Evolutionary conservation across 163 green algal species (phyloP), one percentile per base, ranked within the genome.

Genomic region (Chlamydomonas reinhardtii): DNA sequence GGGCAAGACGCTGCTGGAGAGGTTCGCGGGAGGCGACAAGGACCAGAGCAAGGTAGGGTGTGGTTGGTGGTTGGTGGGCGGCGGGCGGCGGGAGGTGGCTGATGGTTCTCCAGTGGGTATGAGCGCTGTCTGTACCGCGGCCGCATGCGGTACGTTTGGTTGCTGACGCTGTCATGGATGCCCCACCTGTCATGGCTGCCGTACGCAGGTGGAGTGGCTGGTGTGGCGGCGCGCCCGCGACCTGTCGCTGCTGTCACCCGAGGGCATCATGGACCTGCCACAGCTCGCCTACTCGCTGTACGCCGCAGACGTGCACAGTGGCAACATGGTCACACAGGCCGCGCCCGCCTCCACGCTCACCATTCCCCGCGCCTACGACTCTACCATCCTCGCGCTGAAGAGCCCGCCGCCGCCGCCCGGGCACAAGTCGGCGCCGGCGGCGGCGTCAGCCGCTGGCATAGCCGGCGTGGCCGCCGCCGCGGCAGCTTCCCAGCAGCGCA

Each of bases 351-450:
- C 77, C 43, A 39, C 66, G 19, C 31, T 85, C n/a, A 85, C 66
- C 65, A 85, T 85, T 66, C 66, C 77, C 4, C 77, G 77, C 9
- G 79, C 79, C 54, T 86, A 86, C 70, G 79, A 86, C 79, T 86
- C 79, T 16, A 86, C 79, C 11, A 34, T 86, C 2, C 79, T 86
- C 6, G 34, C 70, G 5, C 68, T 85, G 48, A 69, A 59, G n/a
- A 27, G 5, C 48, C 65, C 24, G 8, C 31, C 66, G 16, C 66
- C 66, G 17, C 24, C 61, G 61, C 61, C 48, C 48, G 48, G 12
- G 39, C 5, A 48, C 9, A 56, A 56, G 48, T 35, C 59, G 31
- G 34, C 59, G 6, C 29, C 14, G 20, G 22, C 22, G 56, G 32
- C 32, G 25, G 31, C 56, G 32, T 31, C 37, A 31, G 16, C 77